These are phyloP conservation scores for Nephelium lappaceum DNA, from an alignment of 345 rosid genomes.

Conservation along the genomic window DNA sequence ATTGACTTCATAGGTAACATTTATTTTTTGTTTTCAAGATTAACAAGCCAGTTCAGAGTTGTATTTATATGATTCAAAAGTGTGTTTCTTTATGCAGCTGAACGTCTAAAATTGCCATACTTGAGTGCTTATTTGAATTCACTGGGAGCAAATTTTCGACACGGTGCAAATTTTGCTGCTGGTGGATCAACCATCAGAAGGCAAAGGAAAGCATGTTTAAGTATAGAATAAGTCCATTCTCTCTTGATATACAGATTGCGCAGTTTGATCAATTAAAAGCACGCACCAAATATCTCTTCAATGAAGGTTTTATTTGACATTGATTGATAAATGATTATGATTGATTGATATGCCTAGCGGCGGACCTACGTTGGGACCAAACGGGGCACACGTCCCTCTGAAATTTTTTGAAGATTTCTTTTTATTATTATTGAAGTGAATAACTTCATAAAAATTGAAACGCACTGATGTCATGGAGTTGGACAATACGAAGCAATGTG, in stretches of 20 bases:
- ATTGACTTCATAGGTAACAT: conserved; percentile 81
- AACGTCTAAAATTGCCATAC: conserved; percentile 66
- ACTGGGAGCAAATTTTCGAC: conserved; percentile 74
- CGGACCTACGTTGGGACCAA: too few relatives aligned
- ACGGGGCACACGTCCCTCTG: too few relatives aligned
- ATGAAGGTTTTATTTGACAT: conserved; percentile 42
- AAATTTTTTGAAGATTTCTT: too few relatives aligned
- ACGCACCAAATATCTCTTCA: conserved; percentile 54
- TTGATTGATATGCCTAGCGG: background rate
- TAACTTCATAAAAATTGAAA: too few relatives aligned
- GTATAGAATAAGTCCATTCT: conserved; percentile 88
- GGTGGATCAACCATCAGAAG: conserved; percentile 92
- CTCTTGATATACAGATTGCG: conserved; percentile 82
- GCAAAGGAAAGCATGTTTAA: conserved; percentile 82
- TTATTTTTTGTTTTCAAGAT: background rate
- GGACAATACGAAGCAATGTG: too few relatives aligned
- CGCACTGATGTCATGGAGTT: too few relatives aligned
- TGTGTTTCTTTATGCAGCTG: conserved; percentile 54
- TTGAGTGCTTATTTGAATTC: conserved; percentile 90
- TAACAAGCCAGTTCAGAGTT: background rate
- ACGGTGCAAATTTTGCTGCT: conserved; percentile 90
- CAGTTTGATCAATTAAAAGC: conserved; percentile 77
- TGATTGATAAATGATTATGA: background rate
- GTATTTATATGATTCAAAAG: background rate
- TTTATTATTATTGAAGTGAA: too few relatives aligned